Evolutionary conservation across 2,329 filamentous ascomycete genomes (phyloP), one percentile per base, ranked within the genome.

Genomic region (Ophiostoma populinum): DNA sequence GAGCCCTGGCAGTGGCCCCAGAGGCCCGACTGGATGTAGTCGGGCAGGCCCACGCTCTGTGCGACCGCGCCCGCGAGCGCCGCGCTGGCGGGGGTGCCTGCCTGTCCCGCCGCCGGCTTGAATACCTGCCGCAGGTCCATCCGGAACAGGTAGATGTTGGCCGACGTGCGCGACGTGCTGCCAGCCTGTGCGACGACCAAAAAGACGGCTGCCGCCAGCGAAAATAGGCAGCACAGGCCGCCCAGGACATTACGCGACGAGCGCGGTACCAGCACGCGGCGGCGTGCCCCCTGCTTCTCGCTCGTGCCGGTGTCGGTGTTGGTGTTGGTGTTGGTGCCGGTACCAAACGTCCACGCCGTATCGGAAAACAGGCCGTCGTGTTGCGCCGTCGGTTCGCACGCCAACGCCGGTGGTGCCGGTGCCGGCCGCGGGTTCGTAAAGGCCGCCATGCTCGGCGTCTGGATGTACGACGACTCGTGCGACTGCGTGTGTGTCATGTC

Each of bases 1-100:
- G 86, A 92, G 15, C 86, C 86, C 53, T 92, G 81, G 55, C 87
- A 95, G 54, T 79, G 93, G 40, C 75, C 78, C 87, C 87, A 95
- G 26, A 94, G 58, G 6, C 86, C 86, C 19, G 92, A 80, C 48
- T 85, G 80, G 55, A 94, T 94, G 57, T 92, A 94, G 55, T 94
- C 87, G 52, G 92, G 83, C 32, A 94, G 65, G 20, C 86, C 87
- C 36, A 94, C 63, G 16, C 78, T 81, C 34, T 81, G 75, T 4
- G 85, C 83, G 44, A 93, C 85, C 30, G 75, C 83, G 60, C 92
- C 92, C 55, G 92, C 78, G 30, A 93, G 65, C 17, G 66, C 58
- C 8, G 74, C 72, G 51, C 85, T 78, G 27, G n/a, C n/a, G n/a
- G 78, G 76, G 12, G 81, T 5, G 69, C 72, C 22, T 20, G 18